phyloP scores from a whole-genome alignment of 2,329 filamentous ascomycete genomes.

The Bipolaris oryzae region DNA sequence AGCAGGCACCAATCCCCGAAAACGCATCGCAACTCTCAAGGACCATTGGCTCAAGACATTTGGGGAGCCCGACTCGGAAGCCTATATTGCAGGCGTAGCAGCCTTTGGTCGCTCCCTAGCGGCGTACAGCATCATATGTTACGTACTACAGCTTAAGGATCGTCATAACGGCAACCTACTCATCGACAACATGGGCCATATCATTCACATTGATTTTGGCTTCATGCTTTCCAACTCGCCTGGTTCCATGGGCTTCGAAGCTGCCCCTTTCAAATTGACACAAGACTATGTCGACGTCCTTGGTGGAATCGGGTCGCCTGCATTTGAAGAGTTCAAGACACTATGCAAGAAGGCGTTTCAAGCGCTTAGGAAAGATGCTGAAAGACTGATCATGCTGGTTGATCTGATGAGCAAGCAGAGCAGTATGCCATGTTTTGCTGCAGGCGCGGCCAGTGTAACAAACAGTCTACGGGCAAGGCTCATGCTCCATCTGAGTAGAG shows the following conservation, averaged over 20 bases:
- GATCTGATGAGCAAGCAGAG: slow-evolving; percentile 84
- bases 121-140: slow-evolving; percentile 84
- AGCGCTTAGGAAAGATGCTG: slow-evolving; percentile 76
- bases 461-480: slow-evolving; percentile 74
- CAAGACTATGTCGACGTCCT: slow-evolving; percentile 86
- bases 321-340: slow-evolving; percentile 76
- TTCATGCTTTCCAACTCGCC: slow-evolving; percentile 90
- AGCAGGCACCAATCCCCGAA: slow-evolving; percentile 72
- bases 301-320: slow-evolving; percentile 71
- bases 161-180: slow-evolving; percentile 82
- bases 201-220: slow-evolving; percentile 87
- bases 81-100: slow-evolving; percentile 73
- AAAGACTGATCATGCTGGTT: slow-evolving; percentile 80
- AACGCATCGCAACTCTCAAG: slow-evolving; percentile 77
- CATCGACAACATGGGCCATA: slow-evolving; percentile 83
- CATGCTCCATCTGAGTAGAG: slow-evolving; percentile 80
- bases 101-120: slow-evolving; percentile 83
- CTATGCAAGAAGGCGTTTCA: slow-evolving; percentile 85
- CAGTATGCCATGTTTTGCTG: slow-evolving; percentile 80
- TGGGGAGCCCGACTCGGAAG: slow-evolving; percentile 70
- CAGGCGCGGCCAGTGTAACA: slow-evolving; percentile 73
- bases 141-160: slow-evolving; percentile 86
- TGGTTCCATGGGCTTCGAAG: slow-evolving; percentile 83
- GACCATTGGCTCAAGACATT: slow-evolving; percentile 84
- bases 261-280: slow-evolving; percentile 84